Evolutionary conservation across 2,329 filamentous ascomycete genomes (phyloP), one percentile per base, ranked within the genome.

Genomic region (Venturia carpophila): DNA sequence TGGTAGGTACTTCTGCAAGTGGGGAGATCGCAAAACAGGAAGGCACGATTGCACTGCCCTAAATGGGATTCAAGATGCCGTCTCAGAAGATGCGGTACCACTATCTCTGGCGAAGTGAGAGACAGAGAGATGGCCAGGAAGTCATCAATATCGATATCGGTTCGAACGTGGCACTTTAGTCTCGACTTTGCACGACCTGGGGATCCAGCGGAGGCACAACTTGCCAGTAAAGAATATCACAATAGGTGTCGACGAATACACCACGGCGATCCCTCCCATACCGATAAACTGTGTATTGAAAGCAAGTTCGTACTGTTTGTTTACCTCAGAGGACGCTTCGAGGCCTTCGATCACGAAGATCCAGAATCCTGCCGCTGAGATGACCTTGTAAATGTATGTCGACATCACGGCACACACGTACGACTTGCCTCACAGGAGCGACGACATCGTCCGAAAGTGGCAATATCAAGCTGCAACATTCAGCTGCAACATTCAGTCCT

Each of bases 341-440:
- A 37, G 15, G 56, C 56, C 56, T 60, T 37, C 15, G 56, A 41
- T 41, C 9, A 37, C n/a, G 9, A 37, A 6, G 10, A 6, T 1
- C 30, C 30, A n/a, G 10, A n/a, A 24, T 37, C n/a, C 30, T 60
- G 56, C 27, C 30, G n/a, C 17, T 60, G 56, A 27, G 56, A 60
- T 11, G 56, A 60, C 6, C 56, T 60, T 5, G 30, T 60, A 3
- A 27, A 60, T 41, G 56, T 60, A 11, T 37, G n/a, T n/a, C n/a
- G n/a, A 37, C 19, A 60, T 60, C 30, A 37, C n/a, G 30, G 56
- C 56, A 2, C 27, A 60, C 56, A 60, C 37, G 21, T 60, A 60
- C 30, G 30, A 60, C 15, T 37, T 60, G 27, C 30, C 56, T 24
- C 56, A 60, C 15, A 27, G 37, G 6, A 39, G 39, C 13, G 39